Evolutionary conservation across 441 rosid species (phyloP).

Genomic region (Pelargonium fulgidum): DNA sequence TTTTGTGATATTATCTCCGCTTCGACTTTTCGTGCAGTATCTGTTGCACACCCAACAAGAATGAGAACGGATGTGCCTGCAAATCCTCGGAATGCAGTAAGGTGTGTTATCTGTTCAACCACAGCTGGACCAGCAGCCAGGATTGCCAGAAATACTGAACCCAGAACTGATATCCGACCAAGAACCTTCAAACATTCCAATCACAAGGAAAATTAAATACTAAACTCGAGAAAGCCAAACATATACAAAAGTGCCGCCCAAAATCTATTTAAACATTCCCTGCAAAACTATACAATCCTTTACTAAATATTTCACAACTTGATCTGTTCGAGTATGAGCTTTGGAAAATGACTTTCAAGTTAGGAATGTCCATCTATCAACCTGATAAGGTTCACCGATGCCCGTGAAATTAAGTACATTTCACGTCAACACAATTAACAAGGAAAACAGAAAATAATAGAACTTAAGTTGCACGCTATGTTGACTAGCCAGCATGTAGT

Average conservation of each 20-base stretch:
- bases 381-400: neutral
- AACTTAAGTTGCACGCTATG: no score
- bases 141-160: slow-evolving; percentile 77
- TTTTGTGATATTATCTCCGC: slow-evolving; percentile 94
- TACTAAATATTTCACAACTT: no score
- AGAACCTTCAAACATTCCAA: slow-evolving; percentile 51
- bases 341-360: neutral
- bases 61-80: slow-evolving; percentile 92
- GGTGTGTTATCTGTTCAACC: slow-evolving; percentile 75
- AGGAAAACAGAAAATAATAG: no score
- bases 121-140: slow-evolving; percentile 93
- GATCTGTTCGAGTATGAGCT: neutral
- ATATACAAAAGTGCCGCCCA: no score
- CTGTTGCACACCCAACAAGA: slow-evolving; percentile 90
- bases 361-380: neutral
- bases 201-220: neutral
- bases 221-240: neutral
- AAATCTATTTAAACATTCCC: neutral
- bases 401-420: neutral
- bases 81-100: slow-evolving; percentile 91
- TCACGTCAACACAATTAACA: no score
- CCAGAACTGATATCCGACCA: slow-evolving; percentile 87
- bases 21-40: slow-evolving; percentile 93
- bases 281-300: no score
- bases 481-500: no score